Evolutionary conservation across 306 rosid species (phyloP), one percentile per base, ranked within the genome.

Genomic region (Cotoneaster glaucophyllus): DNA sequence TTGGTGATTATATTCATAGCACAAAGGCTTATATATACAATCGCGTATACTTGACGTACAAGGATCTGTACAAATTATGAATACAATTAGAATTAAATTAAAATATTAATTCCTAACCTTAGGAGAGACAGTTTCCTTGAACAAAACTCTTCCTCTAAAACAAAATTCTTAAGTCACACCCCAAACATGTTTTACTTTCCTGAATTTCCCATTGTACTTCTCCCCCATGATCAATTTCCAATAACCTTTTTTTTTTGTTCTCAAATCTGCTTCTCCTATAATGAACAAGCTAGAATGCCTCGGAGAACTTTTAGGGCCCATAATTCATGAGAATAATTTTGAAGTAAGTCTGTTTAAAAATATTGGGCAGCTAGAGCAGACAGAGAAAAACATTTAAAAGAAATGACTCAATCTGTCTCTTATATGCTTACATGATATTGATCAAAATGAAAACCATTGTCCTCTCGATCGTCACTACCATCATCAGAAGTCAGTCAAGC

Each of bases 401-500:
- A 26, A 71, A 32, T 53, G 44, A 43, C 77, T 61, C 34, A 48
- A 28, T 25, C 69, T 74, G 59, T 44, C 22, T 41, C 19, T 12
- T 63, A 9, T 15, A 37, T 6, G 56, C 76, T 37, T 73, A 59
- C 69, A 39, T 43, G 48, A 74, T 48, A 43, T 61, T 18, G n/a
- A 39, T 59, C 69, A 59, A 74, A 62, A 39, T 39, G 76, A 21
- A 74, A 76, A 56, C 82, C 89, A 41, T 67, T 25, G 52, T 14
- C 52, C 52, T 5, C 21, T 4, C 3, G 41, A 37, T 37, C 41
- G 6, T 48, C 54, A 21, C 19, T 18, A 64, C 86, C 92, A 77
- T 86, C 92, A 14, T 73, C 77, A 74, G 61, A 74, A 74, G 59
- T 74, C 77, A 2, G 69, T 74, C 76, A 52, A 21, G 78, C 88